These are phyloP conservation scores for Sisymbrium irio DNA, from an alignment of 345 rosid genomes.

Conservation along the genomic window DNA sequence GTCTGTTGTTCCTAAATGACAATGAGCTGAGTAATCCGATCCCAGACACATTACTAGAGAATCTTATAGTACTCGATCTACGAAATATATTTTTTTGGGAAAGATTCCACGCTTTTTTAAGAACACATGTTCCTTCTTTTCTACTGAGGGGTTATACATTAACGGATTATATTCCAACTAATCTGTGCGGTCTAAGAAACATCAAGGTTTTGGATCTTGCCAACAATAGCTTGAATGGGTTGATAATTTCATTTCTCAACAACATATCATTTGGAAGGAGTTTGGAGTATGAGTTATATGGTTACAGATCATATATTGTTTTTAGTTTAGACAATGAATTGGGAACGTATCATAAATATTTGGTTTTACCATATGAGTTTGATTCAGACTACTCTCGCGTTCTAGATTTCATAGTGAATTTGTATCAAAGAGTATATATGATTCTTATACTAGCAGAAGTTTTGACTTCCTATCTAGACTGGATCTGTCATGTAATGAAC, in stretches of 20 bases:
- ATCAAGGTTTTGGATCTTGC: slow-evolving; percentile 13
- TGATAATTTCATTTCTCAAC: slow-evolving; percentile 17
- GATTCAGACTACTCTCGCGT: accelerated
- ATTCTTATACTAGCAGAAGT: neutral
- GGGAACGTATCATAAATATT: neutral
- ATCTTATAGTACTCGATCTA: neutral
- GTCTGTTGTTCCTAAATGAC: neutral
- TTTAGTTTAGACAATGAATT: neutral
- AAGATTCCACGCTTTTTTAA: neutral
- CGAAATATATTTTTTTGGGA: neutral
- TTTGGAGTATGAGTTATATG: neutral
- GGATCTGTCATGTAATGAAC: slow-evolving; percentile 40
- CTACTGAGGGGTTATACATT: neutral
- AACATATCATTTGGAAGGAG: slow-evolving; percentile 7
- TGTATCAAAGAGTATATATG: slow-evolving; percentile 8
- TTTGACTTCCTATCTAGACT: slow-evolving; percentile 22
- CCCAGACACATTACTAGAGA: neutral
- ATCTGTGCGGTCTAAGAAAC: neutral
- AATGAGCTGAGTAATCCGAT: neutral
- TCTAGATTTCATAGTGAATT: neutral
- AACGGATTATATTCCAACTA: neutral
- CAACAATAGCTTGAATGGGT: neutral
- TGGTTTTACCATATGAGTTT: neutral
- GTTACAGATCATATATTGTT: too few species aligned
- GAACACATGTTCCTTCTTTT: neutral